Base-by-base conservation (phyloP, 257 asterid genomes). In the Nicotiana tabacum region DNA sequence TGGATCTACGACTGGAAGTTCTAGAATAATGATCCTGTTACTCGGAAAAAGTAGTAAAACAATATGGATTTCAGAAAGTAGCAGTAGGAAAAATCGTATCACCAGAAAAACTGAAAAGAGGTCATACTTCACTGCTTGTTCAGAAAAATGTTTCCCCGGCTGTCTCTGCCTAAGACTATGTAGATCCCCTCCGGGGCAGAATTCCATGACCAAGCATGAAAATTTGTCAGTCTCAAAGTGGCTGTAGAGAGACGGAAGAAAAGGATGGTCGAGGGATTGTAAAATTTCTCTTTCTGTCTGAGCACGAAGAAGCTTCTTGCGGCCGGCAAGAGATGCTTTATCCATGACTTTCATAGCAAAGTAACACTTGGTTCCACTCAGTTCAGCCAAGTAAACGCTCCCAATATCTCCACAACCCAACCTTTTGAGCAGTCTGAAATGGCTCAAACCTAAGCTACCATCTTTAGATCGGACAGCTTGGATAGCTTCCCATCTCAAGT, bases 391-490 rank as follows among this genome's bases (percentile, higher is more conserved):
- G 87, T 93, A 93, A 82, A 93, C 96, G 68, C 96, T 93, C 48
- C 97, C 97, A 35, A 93, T 93, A 84, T 93, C 97, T 77, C 97
- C 97, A 92, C 94, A 93, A 6, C 97, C 97, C 33, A 93, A 87
- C 81, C 94, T 87, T 81, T 90, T 93, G 79, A 93, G 86, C 30
- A 93, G 84, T 89, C 92, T 92, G 82, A 93, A 93, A 83, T 93
- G 96, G 74, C 91, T 92, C 88, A 93, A 88, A 83, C 95, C 95
- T 65, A 93, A 78, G 57, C 84, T 80, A 27, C 96, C 97, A 62
- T 93, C 93, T 39, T 89, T 88, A 11, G 88, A 82, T 83, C 95
- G 89, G 84, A 93, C 82, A 24, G 87, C 90, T 78, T 90, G 93
- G 72, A 93, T 90, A 32, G 97, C 97, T 80, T 92, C 93, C 97